Percentiles rank a stretch among this genome's conserved stretches.
Evolutionary conservation across 257 asterid species (phyloP).

Genomic region (Solanum medicagineum): DNA sequence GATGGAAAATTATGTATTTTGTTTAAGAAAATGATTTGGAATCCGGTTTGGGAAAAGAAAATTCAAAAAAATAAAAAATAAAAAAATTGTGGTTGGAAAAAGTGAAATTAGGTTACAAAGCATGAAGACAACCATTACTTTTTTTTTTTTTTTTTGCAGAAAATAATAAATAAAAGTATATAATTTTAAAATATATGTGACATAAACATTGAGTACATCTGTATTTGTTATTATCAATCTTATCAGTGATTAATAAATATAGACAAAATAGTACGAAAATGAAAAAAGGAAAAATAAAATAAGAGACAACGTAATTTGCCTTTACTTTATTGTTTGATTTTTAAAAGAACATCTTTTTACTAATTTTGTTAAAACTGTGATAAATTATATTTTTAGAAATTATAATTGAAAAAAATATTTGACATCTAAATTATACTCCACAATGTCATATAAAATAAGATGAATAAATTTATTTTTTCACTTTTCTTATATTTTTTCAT

Average conservation of each 20-base stretch:
- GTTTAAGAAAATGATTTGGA: constrained; percentile 74
- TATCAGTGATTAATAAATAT: constrained; percentile 12
- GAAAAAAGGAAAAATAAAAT: not conserved
- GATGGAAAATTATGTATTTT: constrained; percentile 58
- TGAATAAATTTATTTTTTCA: not conserved
- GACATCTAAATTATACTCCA: not conserved
- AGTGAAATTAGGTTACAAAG: constrained; percentile 94
- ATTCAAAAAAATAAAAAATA: not conserved
- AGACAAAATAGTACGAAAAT: constrained; percentile 22
- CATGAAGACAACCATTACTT: constrained; percentile 61
- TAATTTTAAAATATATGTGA: not conserved
- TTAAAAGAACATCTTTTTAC: not conserved
- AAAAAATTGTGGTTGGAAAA: constrained; percentile 68
- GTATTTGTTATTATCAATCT: constrained; percentile 13
- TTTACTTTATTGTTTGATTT: not conserved
- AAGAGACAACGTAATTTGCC: not conserved
- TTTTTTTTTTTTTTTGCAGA: constrained; percentile 1
- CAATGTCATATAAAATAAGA: not conserved
- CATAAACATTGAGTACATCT: constrained; percentile 15
- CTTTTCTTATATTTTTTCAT: not conserved
- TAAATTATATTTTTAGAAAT: not conserved
- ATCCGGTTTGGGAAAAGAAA: constrained; percentile 46
- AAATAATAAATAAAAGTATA: not conserved
- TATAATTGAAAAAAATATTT: not conserved
- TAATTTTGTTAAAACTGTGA: not conserved